A percentile compares a stretch with the other conserved stretches of the same genome.
Conservation (phyloP, 352 stramenopile genomes). For the Globisporangium echinulatum region DNA sequence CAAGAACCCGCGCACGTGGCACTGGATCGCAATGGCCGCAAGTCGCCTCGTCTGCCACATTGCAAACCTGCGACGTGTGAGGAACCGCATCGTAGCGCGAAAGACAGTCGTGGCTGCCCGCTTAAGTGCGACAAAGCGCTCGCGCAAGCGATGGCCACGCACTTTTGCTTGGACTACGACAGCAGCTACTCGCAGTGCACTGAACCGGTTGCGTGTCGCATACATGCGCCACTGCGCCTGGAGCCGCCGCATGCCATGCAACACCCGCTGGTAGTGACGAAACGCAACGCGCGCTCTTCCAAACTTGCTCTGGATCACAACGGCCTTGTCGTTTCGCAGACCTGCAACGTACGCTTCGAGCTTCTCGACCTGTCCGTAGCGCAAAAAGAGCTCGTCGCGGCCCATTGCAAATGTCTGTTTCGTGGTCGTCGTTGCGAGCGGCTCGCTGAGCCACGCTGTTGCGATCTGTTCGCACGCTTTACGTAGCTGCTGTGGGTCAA, state of each 20-base stretch:
- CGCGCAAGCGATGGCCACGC: slow-evolving; percentile 23
- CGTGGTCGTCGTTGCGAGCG: not conserved
- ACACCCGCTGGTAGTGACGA: slow-evolving; percentile 35
- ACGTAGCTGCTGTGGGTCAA: slow-evolving; percentile 17
- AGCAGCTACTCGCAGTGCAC: slow-evolving; percentile 3
- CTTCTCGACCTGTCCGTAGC: slow-evolving; percentile 71
- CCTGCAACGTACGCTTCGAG: slow-evolving; percentile 43
- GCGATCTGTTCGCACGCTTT: slow-evolving; percentile 47
- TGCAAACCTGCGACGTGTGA: slow-evolving; percentile 37
- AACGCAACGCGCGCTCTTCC: slow-evolving; percentile 28
- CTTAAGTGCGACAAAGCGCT: slow-evolving; percentile 23
- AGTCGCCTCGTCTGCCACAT: slow-evolving; percentile 26
- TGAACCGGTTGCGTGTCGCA: slow-evolving; percentile 9
- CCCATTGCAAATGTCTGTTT: slow-evolving; percentile 65
- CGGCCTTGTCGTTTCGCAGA: slow-evolving; percentile 36
- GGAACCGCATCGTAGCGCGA: slow-evolving; percentile 24
- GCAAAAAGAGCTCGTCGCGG: slow-evolving; percentile 65
- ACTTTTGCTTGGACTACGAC: slow-evolving; percentile 30
- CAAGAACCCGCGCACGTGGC: slow-evolving; percentile 45
- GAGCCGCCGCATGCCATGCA: slow-evolving; percentile 25
- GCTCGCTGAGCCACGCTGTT: slow-evolving; percentile 33
- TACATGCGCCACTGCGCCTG: slow-evolving; percentile 58
- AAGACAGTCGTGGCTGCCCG: slow-evolving; percentile 30
- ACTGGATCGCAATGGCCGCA: slow-evolving; percentile 36
- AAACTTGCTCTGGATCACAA: slow-evolving; percentile 49